phyloP scores from a whole-genome alignment of 208 protist genomes.

The Crithidia bombi region DNA sequence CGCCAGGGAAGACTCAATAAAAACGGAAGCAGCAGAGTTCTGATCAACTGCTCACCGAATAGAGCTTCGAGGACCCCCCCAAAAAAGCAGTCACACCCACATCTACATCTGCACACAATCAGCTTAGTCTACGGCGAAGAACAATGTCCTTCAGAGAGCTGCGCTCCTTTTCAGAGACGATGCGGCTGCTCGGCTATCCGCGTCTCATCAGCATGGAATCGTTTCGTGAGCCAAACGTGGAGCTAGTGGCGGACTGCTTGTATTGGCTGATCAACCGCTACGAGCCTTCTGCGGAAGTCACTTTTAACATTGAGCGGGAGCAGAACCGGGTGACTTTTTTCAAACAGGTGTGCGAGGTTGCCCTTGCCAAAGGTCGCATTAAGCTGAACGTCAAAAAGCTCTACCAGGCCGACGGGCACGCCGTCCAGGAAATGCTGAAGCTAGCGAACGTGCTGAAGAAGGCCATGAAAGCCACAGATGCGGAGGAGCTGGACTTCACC shows the following conservation, averaged over 20 bases:
- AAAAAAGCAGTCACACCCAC: not conserved
- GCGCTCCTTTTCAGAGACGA: slow-evolving; percentile 95
- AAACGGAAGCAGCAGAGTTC: no score
- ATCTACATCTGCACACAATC: not conserved
- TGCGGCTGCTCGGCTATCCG: slow-evolving; percentile 95
- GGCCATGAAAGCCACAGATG: slow-evolving; percentile 78
- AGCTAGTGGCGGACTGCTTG: slow-evolving; percentile 93
- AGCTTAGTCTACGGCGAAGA: no score
- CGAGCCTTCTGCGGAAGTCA: slow-evolving; percentile 91
- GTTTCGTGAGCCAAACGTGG: slow-evolving; percentile 96
- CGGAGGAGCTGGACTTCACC: slow-evolving; percentile 79
- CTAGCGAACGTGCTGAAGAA: slow-evolving; percentile 91
- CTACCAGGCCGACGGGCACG: slow-evolving; percentile 94
- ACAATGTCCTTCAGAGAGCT: slow-evolving; percentile 94
- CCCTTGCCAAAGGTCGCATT: slow-evolving; percentile 86
- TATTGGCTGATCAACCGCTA: slow-evolving; percentile 95
- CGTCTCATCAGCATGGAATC: slow-evolving; percentile 97
- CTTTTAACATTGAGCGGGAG: slow-evolving; percentile 91
- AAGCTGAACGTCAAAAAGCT: slow-evolving; percentile 96
- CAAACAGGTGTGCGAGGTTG: slow-evolving; percentile 89
- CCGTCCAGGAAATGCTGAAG: slow-evolving; percentile 97
- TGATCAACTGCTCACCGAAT: no score
- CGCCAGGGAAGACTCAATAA: no score
- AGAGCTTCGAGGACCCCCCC: no score
- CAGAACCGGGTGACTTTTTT: slow-evolving; percentile 93